Evolutionary conservation across 2,329 filamentous ascomycete species (phyloP), one percentile per base, ranked within the genome.

Genomic region (Aspergillus ustus): DNA sequence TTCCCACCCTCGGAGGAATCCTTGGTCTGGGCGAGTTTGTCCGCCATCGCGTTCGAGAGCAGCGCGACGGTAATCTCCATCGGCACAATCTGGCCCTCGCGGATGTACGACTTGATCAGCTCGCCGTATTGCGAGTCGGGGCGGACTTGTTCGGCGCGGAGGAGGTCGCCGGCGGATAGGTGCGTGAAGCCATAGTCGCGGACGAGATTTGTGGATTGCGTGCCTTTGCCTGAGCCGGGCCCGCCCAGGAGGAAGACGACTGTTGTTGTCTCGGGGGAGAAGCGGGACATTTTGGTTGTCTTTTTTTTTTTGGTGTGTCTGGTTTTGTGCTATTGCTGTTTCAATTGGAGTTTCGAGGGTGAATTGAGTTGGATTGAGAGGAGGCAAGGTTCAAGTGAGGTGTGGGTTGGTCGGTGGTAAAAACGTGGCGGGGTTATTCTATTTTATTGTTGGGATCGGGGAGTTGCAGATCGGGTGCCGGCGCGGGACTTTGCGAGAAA

Each of bases 11-110:
- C 46, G 15, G 34, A 40, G 34, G 34, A 40, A 40, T 19, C 34
- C 43, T 29, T 22, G 22, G 31, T 52, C 37, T 34, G 19, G 11
- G 40, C 50, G 2, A 59, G 43, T 84, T 44, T 48, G 8, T 85
- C 87, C 60, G 84, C 84, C 92, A 99, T 98, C 61, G 93, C 92
- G 78, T 97, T 96, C 80, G 97, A 93, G 48, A 99, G 86, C 40
- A 99, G 82, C 72, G 93, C 90, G 62, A 99, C 90, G 5, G 95
- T 99, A 54, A 98, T 93, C 78, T 98, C 94, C 92, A 97, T 96
- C n/a, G 95, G 95, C 66, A 99, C 95, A 77, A 99, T 99, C 70
- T 88, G 88, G 62, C 95, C 95, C 76, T 99, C 90, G 74, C 90
- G 91, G 84, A 99, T 99, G 82, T 95, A 93, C 70, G 90, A 86